These are phyloP conservation scores for Candida mesenterica DNA, from an alignment of 1,139 yeast genomes.

Conservation along the genomic window DNA sequence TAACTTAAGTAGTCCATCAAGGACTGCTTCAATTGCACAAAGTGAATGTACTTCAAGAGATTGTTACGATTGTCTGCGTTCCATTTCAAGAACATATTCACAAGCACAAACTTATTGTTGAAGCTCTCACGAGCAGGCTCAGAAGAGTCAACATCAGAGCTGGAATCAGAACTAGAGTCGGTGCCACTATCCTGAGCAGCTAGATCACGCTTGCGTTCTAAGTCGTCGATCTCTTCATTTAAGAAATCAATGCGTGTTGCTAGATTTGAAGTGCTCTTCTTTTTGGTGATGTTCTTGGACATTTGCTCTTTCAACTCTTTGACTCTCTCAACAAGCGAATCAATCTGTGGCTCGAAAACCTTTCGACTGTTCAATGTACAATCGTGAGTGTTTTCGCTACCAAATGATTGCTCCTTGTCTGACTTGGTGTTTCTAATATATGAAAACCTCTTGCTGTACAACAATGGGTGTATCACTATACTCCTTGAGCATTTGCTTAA, in stretches of 20 bases:
- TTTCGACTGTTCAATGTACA: slow-evolving; percentile 29
- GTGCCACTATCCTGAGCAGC: neutral
- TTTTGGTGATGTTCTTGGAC: slow-evolving; percentile 13
- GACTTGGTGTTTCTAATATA: slow-evolving; percentile 37
- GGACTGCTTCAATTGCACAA: slow-evolving; percentile 31
- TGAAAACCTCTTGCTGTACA: slow-evolving; percentile 38
- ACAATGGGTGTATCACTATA: slow-evolving; percentile 32
- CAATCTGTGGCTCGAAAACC: slow-evolving; percentile 30
- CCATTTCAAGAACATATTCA: slow-evolving; percentile 46
- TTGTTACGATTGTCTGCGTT: slow-evolving; percentile 37
- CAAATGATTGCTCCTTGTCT: slow-evolving; percentile 20
- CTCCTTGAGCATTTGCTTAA: slow-evolving; percentile 21
- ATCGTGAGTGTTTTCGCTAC: slow-evolving; percentile 31
- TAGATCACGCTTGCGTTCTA: slow-evolving; percentile 4
- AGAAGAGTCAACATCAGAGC: slow-evolving; percentile 2
- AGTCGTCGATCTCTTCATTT: slow-evolving; percentile 21
- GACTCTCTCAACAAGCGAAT: slow-evolving; percentile 27
- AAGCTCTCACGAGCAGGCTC: slow-evolving; percentile 23
- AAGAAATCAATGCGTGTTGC: slow-evolving; percentile 23
- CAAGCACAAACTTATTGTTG: slow-evolving; percentile 40
- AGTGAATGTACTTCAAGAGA: slow-evolving; percentile 39
- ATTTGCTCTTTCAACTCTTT: slow-evolving; percentile 25
- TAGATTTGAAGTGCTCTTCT: slow-evolving; percentile 15
- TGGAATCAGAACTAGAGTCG: no score
- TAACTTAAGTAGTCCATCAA: slow-evolving; percentile 34